phyloP scores from a whole-genome alignment of 1,139 yeast genomes.

The Tardiomyces blankii region DNA sequence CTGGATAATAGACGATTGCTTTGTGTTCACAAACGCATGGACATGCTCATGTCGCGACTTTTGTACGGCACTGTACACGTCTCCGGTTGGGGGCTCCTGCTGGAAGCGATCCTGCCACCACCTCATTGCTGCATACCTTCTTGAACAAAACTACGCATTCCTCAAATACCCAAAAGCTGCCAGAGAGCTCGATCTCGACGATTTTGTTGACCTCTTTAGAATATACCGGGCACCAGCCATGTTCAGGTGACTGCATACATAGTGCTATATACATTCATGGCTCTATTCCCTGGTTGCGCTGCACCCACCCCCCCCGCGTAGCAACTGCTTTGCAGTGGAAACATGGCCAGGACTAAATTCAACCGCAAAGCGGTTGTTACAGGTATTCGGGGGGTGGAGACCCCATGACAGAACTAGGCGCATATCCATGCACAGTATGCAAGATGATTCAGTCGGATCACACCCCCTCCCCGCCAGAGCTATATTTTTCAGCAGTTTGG shows the following conservation, averaged over 20 bases:
- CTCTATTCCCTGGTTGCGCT: no score
- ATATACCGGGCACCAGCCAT: neutral
- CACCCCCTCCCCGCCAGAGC: no score
- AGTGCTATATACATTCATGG: no score
- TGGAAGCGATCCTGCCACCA: conserved; percentile 12
- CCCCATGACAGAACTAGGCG: no score
- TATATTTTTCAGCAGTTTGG: no score
- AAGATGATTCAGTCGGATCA: no score
- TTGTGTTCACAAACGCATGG: conserved; percentile 9
- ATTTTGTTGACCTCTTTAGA: neutral
- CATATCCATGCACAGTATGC: no score
- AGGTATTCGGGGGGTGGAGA: no score
- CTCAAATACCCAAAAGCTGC: neutral
- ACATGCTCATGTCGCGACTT: conserved; percentile 12
- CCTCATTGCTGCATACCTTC: conserved; percentile 12
- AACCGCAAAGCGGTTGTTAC: no score
- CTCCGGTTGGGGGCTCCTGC: conserved; percentile 3
- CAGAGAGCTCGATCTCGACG: conserved; percentile 5
- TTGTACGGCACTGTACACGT: neutral
- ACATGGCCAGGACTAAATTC: no score
- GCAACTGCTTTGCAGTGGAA: no score
- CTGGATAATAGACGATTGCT: conserved; percentile 3
- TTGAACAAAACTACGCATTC: conserved; percentile 6
- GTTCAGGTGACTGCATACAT: neutral
- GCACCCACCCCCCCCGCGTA: no score